Evolutionary conservation across 2,329 filamentous ascomycete species (phyloP).

Genomic region (Eurotiales sp.): DNA sequence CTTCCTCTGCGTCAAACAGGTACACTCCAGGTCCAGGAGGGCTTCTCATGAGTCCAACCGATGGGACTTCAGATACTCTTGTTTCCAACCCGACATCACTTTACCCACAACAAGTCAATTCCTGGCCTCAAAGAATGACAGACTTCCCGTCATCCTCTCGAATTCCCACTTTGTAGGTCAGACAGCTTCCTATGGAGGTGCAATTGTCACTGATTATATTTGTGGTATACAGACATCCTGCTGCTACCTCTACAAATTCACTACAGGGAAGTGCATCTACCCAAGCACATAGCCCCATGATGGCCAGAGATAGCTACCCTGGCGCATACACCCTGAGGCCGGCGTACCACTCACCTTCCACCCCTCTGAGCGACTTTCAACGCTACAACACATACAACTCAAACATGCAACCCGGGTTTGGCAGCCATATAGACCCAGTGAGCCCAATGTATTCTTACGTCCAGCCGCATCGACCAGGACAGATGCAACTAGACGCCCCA

Average conservation of each 20-base stretch:
- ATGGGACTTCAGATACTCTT: conserved; percentile 29
- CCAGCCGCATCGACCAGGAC: conserved; percentile 24
- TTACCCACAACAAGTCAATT: conserved; percentile 31
- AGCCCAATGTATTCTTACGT: conserved; percentile 29
- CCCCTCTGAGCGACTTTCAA: conserved; percentile 30
- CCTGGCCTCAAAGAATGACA: conserved; percentile 35
- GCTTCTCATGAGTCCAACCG: conserved; percentile 46
- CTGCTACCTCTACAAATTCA: conserved; percentile 43
- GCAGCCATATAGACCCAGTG: conserved; percentile 29
- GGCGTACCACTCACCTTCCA: conserved; percentile 27
- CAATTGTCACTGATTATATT: not conserved
- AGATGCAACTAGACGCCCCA: conserved; percentile 36
- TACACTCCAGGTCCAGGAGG: conserved; percentile 47
- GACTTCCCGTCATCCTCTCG: conserved; percentile 32
- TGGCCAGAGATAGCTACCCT: conserved; percentile 39
- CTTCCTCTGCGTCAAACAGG: conserved; percentile 35
- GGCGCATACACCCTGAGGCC: conserved; percentile 32
- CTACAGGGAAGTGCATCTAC: conserved; percentile 29
- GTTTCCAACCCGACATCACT: conserved; percentile 29
- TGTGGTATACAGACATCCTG: conserved; percentile 40
- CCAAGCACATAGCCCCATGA: conserved; percentile 26
- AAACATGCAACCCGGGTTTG: conserved; percentile 29
- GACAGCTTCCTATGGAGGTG: not conserved
- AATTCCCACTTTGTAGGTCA: conserved; percentile 38
- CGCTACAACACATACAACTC: conserved; percentile 22